Base-by-base conservation (phyloP, 2,329 filamentous ascomycete genomes). In the Penicillium freii region DNA sequence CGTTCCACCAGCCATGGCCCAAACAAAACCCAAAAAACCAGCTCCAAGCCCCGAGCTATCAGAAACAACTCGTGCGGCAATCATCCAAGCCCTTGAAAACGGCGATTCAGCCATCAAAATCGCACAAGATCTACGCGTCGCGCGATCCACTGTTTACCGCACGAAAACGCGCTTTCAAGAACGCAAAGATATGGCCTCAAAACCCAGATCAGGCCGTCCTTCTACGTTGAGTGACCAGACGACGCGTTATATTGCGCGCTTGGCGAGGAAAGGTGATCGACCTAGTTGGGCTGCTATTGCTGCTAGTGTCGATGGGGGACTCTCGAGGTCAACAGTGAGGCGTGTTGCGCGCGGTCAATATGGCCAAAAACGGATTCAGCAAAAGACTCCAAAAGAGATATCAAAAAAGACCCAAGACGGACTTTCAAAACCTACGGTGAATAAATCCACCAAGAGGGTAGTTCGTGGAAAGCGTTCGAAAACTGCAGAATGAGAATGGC, bases 361-460 rank as follows among this genome's bases (percentile, higher is more conserved):
- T 13, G 46, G 1, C 8, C 7, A 31, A 15, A 38, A 27, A 5
- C 15, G 15, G 3, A 1, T 3, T 5, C 13, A 15, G 6, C 0
- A 15, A 6, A 33, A 15, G 13, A 33, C 10, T 15, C 13, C 2
- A 21, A 15, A 48, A 5, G 15, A 23, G 21, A 3, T 2, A 1
- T 2, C 5, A 15, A 38, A 19, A 5, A 27, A 10, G 8, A 3
- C 10, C 0, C 9, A 31, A 21, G n/a, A 9, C 1, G 13, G 13
- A 23, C 1, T 0, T 9, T 7, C 15, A 11, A 36, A 3, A 19
- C 9, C 5, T 19, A 45, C 5, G 3, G 5, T 1, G 1, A 13
- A 29, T 27, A 15, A 46, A 46, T 15, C 7, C 1, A n/a, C 15
- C 10, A 13, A 38, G 5, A 19, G 15, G 46, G 2, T 4, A 21